phyloP scores from a whole-genome alignment of 148 eudicot genomes.

The Rhododendron ovatum region DNA sequence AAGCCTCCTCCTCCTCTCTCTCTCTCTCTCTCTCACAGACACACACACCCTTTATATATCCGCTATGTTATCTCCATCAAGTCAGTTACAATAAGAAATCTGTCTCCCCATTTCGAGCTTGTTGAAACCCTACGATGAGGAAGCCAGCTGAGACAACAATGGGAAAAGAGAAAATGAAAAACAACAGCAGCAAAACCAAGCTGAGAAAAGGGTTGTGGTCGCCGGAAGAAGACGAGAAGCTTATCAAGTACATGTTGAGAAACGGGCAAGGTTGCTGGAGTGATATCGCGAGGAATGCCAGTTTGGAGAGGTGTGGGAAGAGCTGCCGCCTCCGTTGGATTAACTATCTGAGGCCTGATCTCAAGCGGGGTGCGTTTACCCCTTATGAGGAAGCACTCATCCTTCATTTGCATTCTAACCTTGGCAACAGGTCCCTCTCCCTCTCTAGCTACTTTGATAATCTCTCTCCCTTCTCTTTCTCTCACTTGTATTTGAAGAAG shows the following conservation, averaged over 20 bases:
- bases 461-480: not conserved
- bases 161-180: conserved; percentile 19
- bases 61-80: conserved; percentile 28
- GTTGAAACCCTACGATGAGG: conserved; percentile 24
- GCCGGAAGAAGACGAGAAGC: conserved; percentile 80
- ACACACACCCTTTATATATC: conserved; percentile 4
- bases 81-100: conserved; percentile 13
- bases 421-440: conserved; percentile 60
- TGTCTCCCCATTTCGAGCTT: not conserved
- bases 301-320: conserved; percentile 68
- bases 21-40: not conserved
- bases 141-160: conserved; percentile 30
- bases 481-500: not conserved
- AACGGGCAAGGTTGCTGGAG: conserved; percentile 81
- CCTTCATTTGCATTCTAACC: conserved; percentile 61
- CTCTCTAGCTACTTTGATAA: not conserved
- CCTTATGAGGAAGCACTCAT: conserved; percentile 61
- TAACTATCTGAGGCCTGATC: conserved; percentile 69
- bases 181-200: conserved; percentile 29
- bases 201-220: conserved; percentile 79
- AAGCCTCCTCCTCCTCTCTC: conserved; percentile 33
- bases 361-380: conserved; percentile 74
- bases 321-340: conserved; percentile 79
- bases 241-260: conserved; percentile 60
- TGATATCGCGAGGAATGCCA: conserved; percentile 70